Conservation (phyloP, 805 yeast species). For the Myxozyma neglecta region DNA sequence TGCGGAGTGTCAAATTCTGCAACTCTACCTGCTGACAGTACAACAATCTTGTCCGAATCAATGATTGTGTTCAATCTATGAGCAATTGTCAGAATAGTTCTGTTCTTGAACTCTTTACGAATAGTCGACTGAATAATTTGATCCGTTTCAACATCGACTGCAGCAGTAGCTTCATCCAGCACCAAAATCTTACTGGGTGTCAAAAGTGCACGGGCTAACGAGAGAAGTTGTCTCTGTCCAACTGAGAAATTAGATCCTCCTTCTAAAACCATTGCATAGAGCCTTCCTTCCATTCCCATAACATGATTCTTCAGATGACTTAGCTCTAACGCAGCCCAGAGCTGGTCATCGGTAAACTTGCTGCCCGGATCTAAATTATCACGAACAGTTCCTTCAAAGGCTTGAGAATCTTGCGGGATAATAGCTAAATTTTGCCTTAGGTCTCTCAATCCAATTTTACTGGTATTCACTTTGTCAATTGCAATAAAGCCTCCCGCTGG, state of each 20-base stretch:
- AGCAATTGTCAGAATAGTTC: conserved; percentile 85
- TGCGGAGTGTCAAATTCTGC: conserved; percentile 76
- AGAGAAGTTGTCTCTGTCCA: conserved; percentile 83
- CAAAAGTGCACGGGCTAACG: conserved; percentile 79
- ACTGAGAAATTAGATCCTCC: conserved; percentile 81
- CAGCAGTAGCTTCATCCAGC: conserved; percentile 83
- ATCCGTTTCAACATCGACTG: conserved; percentile 89
- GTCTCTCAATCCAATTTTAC: conserved; percentile 70
- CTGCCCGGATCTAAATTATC: conserved; percentile 83
- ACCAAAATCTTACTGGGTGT: conserved; percentile 71
- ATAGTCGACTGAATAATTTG: conserved; percentile 76
- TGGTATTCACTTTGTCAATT: conserved; percentile 69
- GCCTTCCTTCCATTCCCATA: conserved; percentile 51
- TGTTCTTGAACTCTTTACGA: conserved; percentile 64
- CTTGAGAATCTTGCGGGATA: conserved; percentile 93
- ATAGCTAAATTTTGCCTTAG: conserved; percentile 74
- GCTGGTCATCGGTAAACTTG: conserved; percentile 61
- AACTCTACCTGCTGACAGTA: conserved; percentile 71
- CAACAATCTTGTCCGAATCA: conserved; percentile 78
- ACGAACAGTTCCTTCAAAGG: conserved; percentile 80
- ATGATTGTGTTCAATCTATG: conserved; percentile 83
- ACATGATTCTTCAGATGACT: conserved; percentile 75
- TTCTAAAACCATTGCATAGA: conserved; percentile 61
- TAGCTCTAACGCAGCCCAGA: conserved; percentile 78
- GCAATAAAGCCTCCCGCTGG: conserved; percentile 63